phyloP scores from a whole-genome alignment of 306 rosid genomes.

The Betula pendula region DNA sequence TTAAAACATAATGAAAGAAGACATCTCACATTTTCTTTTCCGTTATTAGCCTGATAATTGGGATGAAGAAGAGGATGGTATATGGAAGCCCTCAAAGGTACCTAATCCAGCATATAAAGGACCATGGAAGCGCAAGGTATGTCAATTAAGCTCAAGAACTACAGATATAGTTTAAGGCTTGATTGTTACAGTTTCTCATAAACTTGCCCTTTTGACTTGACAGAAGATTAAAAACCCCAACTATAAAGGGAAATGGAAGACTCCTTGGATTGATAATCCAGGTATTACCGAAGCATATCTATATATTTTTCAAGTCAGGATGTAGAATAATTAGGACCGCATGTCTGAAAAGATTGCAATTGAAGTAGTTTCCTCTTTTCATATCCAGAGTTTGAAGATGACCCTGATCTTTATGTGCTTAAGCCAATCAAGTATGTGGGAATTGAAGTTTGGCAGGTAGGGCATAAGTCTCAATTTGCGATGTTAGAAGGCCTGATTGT shows the following conservation, averaged over 20 bases:
- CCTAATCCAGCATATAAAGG: constrained; percentile 96
- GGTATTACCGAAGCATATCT: constrained; percentile 31
- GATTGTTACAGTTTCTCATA: constrained; percentile 20
- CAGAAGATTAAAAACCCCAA: constrained; percentile 53
- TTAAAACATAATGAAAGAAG: background rate
- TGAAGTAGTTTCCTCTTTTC: constrained; percentile 11
- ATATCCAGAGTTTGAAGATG: constrained; percentile 58
- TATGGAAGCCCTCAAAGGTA: constrained; percentile 89
- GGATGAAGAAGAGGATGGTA: constrained; percentile 91
- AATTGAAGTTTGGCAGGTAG: constrained; percentile 67
- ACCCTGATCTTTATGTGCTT: constrained; percentile 63
- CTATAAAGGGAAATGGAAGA: constrained; percentile 66
- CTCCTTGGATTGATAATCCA: constrained; percentile 61
- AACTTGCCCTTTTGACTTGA: constrained; percentile 25
- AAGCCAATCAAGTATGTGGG: constrained; percentile 60
- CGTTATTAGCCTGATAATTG: constrained; percentile 71
- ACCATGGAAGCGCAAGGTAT: constrained; percentile 90
- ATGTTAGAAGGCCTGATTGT: background rate
- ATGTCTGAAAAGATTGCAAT: background rate
- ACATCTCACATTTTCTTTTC: constrained; percentile 12
- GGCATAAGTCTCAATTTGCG: constrained; percentile 17
- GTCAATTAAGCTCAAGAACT: constrained; percentile 30
- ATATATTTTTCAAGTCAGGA: constrained; percentile 15
- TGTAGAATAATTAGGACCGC: background rate
- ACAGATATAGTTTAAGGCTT: constrained; percentile 12